Conservation (phyloP, 345 rosid species). For the Sonneratia alba region DNA sequence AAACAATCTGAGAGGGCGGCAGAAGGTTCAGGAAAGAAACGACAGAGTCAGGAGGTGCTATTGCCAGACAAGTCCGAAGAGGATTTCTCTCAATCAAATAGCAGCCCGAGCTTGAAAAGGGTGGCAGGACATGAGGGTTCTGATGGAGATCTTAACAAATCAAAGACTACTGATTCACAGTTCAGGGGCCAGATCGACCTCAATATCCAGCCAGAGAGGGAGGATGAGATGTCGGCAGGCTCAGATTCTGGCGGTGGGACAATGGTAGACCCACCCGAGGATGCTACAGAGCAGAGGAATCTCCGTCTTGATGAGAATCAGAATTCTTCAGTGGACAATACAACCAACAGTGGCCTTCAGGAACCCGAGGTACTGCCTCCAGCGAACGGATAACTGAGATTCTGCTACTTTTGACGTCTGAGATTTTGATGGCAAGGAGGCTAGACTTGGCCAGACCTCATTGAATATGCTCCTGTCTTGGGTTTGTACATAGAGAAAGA, state of each 20-base stretch:
- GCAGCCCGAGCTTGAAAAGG: conserved; percentile 37
- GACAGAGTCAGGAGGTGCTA: conserved; percentile 19
- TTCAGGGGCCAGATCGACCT: conserved; percentile 76
- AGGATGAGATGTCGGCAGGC: conserved; percentile 60
- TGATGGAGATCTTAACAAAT: conserved; percentile 35
- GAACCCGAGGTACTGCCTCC: background rate
- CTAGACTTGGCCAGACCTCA: background rate
- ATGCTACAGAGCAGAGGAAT: background rate
- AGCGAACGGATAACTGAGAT: background rate
- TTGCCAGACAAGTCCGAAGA: conserved; percentile 30
- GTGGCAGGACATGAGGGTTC: conserved; percentile 31
- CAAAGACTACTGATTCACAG: conserved; percentile 38
- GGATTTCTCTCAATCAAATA: conserved; percentile 28
- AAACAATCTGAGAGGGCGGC: conserved; percentile 53
- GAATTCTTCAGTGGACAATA: background rate
- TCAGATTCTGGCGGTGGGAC: conserved; percentile 36
- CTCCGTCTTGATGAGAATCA: background rate
- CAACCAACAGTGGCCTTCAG: background rate
- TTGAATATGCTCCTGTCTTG: background rate
- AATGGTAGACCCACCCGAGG: conserved; percentile 4
- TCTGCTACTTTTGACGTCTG: background rate
- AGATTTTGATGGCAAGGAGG: background rate
- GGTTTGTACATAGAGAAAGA: background rate
- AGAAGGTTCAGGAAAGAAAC: conserved; percentile 38
- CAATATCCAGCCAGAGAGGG: conserved; percentile 85